phyloP scores from a whole-genome alignment of 2,329 filamentous ascomycete genomes.

The Reticulascus tulasneorum region DNA sequence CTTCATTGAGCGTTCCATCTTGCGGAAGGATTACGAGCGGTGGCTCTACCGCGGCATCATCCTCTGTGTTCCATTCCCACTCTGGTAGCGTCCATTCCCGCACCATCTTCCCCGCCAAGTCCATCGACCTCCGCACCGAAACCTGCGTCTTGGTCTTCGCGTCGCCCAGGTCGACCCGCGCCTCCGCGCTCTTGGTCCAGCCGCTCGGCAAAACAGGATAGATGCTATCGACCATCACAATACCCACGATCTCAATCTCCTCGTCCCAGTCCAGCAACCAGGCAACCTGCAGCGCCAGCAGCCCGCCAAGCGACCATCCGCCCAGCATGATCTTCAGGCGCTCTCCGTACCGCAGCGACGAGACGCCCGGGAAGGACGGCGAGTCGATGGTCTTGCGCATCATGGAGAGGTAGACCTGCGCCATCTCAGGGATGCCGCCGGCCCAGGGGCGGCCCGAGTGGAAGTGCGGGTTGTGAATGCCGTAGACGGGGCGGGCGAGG shows the following conservation, averaged over 20 bases:
- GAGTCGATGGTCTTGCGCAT: constrained; percentile 34
- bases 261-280: constrained; percentile 28
- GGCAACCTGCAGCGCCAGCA: constrained; percentile 48
- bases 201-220: constrained; percentile 25
- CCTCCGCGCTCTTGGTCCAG: constrained; percentile 9
- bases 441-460: constrained; percentile 41
- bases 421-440: constrained; percentile 54
- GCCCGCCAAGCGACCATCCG: constrained; percentile 53
- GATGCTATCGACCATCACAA: constrained; percentile 50
- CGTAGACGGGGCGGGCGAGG: constrained; percentile 47
- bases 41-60: not conserved
- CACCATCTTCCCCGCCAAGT: constrained; percentile 36
- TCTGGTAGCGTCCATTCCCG: constrained; percentile 34
- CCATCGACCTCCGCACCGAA: constrained; percentile 34
- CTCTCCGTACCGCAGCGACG: not conserved
- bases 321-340: constrained; percentile 44
- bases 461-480: constrained; percentile 53
- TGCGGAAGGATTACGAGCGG: not conserved
- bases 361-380: constrained; percentile 18
- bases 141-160: constrained; percentile 30
- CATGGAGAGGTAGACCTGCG: constrained; percentile 41
- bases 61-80: constrained; percentile 29
- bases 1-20: not conserved
- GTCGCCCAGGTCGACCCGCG: constrained; percentile 16
- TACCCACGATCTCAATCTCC: constrained; percentile 38